Conservation (phyloP, 768 basidiomycete species). For the Hortiboletus flavorubellus region DNA sequence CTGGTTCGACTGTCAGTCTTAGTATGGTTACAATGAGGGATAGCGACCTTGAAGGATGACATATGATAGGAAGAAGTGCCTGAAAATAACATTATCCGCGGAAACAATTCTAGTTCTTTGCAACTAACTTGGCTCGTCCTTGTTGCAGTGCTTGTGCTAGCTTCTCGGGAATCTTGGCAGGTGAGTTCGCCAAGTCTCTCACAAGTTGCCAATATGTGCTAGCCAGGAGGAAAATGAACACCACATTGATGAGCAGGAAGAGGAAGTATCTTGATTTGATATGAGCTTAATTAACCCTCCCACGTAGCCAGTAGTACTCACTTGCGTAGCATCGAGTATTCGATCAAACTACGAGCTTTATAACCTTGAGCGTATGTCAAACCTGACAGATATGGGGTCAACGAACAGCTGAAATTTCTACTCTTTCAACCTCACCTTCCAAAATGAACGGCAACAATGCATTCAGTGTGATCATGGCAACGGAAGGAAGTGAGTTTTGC, state of each 20-base stretch:
- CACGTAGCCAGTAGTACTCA: slow-evolving; percentile 34
- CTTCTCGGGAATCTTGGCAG: slow-evolving; percentile 92
- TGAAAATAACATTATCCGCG: slow-evolving; percentile 22
- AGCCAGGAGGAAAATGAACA: slow-evolving; percentile 91
- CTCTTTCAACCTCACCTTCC: slow-evolving; percentile 54
- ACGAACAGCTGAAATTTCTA: background rate
- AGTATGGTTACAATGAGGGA: background rate
- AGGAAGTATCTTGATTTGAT: slow-evolving; percentile 72
- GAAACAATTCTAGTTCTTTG: slow-evolving; percentile 8
- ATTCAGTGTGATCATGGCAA: slow-evolving; percentile 89
- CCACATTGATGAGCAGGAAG: slow-evolving; percentile 87
- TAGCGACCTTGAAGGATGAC: slow-evolving; percentile 74
- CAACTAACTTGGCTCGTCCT: slow-evolving; percentile 61
- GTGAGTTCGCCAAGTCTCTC: slow-evolving; percentile 88
- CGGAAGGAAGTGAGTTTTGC: slow-evolving; percentile 90
- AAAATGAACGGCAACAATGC: slow-evolving; percentile 84
- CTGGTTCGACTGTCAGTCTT: slow-evolving; percentile 35
- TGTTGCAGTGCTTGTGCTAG: slow-evolving; percentile 79
- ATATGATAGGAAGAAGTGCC: slow-evolving; percentile 83
- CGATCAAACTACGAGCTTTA: slow-evolving; percentile 87
- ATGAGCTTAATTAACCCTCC: slow-evolving; percentile 5
- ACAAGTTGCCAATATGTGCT: slow-evolving; percentile 91
- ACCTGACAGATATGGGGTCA: slow-evolving; percentile 32
- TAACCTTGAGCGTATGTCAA: slow-evolving; percentile 91
- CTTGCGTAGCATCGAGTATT: slow-evolving; percentile 92